Base-by-base conservation (phyloP, 495 filamentous ascomycete genomes). In the Ascodesmis nigricans region DNA sequence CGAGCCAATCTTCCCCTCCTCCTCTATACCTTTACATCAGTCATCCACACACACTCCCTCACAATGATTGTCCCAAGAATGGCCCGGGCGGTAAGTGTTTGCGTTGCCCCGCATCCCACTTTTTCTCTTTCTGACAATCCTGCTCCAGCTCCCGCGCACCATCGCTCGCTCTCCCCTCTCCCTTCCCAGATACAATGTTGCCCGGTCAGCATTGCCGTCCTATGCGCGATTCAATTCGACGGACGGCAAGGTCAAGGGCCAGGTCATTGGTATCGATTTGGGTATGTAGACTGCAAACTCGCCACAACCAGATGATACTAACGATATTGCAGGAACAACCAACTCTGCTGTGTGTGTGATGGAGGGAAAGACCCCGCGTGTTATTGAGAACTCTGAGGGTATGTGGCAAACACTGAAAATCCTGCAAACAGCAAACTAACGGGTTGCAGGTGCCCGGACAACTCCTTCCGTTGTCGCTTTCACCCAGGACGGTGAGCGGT, bases 321-420 rank as follows among this genome's bases (percentile, higher is more conserved):
- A 44, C 36, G 23, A 41, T 30, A 17, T 31, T 2, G 7, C 29
- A 87, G 78, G 79, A 49, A 97, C 87, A 54, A 97, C 87, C 45
- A 97, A 97, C 69, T 95, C 87, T 21, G 87, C 87, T 30, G 87
- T 97, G 35, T 83, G 82, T 47, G 62, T 95, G 33, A 92, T 95
- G 80, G 87, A 97, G 66, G 87, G 87, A 54, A 91, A 87, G 65
- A 57, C 65, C 15, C 80, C 87, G 36, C 78, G 74, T 58, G 93
- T 97, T 52, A 95, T 97, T 57, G 87, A 95, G 61, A 97, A 97
- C 67, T 55, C 82, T 17, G 82, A 92, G 65, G 81, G 79, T 84
- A 63, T 47, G 64, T 54, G 29, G 49, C n/a, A n/a, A n/a, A n/a
- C n/a, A n/a, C n/a, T n/a, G n/a, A 19, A 36, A 45, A 40, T 38